phyloP scores from a whole-genome alignment of 2,329 filamentous ascomycete species.

The Mariannaea sp. region DNA sequence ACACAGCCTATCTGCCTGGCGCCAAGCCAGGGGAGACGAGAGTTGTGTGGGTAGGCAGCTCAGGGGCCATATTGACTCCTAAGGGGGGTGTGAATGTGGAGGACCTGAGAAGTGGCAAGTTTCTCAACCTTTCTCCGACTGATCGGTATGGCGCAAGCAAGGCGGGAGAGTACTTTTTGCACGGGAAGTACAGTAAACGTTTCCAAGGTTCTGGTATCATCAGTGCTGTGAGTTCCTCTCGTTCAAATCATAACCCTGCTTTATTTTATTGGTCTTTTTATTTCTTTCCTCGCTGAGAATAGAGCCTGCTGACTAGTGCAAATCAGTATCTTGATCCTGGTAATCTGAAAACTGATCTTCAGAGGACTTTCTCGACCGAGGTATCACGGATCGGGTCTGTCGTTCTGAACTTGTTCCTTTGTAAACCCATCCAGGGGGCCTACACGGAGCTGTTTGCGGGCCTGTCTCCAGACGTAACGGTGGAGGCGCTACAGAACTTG shows the following conservation, averaged over 20 bases:
- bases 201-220: slow-evolving; percentile 1
- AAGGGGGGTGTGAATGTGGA: slow-evolving; percentile 7
- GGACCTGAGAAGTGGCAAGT: slow-evolving; percentile 2
- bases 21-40: neutral
- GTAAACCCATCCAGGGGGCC: slow-evolving; percentile 7
- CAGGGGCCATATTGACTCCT: neutral
- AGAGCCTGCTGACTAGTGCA: no score
- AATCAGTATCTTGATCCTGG: slow-evolving; percentile 9
- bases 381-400: neutral
- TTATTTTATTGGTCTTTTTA: neutral
- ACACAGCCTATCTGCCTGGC: neutral
- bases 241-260: neutral
- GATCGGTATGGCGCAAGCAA: slow-evolving; percentile 9
- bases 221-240: slow-evolving; percentile 4
- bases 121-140: slow-evolving; percentile 1
- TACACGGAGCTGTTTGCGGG: slow-evolving; percentile 17
- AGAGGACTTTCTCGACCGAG: slow-evolving; percentile 4
- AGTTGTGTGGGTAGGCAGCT: slow-evolving; percentile 11
- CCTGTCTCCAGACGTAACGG: neutral
- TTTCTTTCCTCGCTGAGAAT: no score
- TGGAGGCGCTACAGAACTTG: neutral
- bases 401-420: slow-evolving; percentile 1
- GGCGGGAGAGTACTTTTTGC: slow-evolving; percentile 10
- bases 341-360: slow-evolving; percentile 10
- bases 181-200: slow-evolving; percentile 7